Evolutionary conservation across 495 filamentous ascomycete species (phyloP).

Genomic region (Trichoderma reesei): DNA sequence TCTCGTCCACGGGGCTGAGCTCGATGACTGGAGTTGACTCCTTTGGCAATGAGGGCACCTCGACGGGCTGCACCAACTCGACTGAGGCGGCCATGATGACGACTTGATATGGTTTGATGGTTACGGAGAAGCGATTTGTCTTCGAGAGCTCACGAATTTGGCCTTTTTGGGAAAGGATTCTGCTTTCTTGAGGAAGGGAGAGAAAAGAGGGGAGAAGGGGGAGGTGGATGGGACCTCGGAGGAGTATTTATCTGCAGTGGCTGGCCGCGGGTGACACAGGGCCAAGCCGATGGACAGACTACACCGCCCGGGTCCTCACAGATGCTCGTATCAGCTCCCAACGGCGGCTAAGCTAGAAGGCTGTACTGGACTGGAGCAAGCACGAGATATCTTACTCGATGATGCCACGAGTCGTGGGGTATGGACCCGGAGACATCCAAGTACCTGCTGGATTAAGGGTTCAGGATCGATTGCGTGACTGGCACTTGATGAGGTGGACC

Average conservation of each 20-base stretch:
- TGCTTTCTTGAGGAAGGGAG: not conserved
- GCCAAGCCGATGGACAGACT: not conserved
- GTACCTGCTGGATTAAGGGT: not conserved
- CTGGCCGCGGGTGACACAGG: not conserved
- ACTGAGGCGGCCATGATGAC: not conserved
- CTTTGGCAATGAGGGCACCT: not conserved
- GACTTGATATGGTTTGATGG: not conserved
- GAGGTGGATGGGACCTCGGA: not conserved
- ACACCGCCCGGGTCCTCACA: not conserved
- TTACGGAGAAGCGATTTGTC: not conserved
- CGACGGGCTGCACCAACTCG: not conserved
- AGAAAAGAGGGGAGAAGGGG: not conserved
- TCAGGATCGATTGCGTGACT: conserved; percentile 4
- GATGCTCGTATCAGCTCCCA: not conserved
- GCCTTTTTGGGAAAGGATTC: not conserved
- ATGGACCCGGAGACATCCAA: not conserved
- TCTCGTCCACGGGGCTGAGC: not conserved
- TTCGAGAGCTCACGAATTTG: not conserved
- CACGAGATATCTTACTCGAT: conserved; percentile 7
- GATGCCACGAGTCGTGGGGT: conserved; percentile 5
- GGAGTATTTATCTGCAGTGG: not conserved
- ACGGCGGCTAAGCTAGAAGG: not conserved
- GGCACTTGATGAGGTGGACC: conserved; percentile 3
- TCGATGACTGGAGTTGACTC: not conserved
- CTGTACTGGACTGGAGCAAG: not conserved